Evolutionary conservation across 352 stramenopile genomes (phyloP).

Genomic region (Globisporangium parvum): DNA sequence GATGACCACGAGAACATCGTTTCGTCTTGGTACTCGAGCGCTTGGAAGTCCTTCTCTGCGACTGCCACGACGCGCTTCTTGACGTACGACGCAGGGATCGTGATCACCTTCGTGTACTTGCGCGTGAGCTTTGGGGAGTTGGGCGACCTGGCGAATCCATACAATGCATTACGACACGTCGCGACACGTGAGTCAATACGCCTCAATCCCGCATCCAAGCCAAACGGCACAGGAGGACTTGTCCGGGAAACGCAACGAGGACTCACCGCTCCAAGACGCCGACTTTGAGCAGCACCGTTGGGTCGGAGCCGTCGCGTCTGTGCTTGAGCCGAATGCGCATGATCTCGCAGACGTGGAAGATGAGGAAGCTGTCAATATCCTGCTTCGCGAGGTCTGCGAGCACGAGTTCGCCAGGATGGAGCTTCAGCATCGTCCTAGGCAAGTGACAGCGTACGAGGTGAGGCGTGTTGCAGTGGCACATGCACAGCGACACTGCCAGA

Average conservation of each 20-base stretch:
- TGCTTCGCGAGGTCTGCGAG: constrained; percentile 58
- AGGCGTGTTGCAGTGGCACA: neutral
- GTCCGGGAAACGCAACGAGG: neutral
- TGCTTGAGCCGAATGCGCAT: constrained; percentile 40
- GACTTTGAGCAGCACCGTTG: constrained; percentile 41
- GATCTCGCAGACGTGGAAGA: constrained; percentile 82
- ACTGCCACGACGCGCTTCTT: constrained; percentile 67
- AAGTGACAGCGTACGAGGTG: neutral
- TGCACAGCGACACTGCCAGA: neutral
- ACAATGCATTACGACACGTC: neutral
- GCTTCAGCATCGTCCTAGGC: constrained; percentile 36
- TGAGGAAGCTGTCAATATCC: constrained; percentile 58
- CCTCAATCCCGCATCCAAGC: no score
- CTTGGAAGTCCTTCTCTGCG: constrained; percentile 52
- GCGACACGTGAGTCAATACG: no score
- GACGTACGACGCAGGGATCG: constrained; percentile 54
- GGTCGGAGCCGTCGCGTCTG: constrained; percentile 14
- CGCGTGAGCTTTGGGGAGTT: constrained; percentile 47
- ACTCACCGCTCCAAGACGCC: constrained; percentile 59
- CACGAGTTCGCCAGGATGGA: constrained; percentile 67
- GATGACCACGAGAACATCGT: constrained; percentile 9
- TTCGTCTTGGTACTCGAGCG: constrained; percentile 63
- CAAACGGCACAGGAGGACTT: no score
- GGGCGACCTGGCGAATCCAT: constrained; percentile 22
- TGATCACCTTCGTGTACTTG: constrained; percentile 30